These are phyloP conservation scores for Polychaeton citri DNA, from an alignment of 2,329 filamentous ascomycete genomes.

Conservation along the genomic window DNA sequence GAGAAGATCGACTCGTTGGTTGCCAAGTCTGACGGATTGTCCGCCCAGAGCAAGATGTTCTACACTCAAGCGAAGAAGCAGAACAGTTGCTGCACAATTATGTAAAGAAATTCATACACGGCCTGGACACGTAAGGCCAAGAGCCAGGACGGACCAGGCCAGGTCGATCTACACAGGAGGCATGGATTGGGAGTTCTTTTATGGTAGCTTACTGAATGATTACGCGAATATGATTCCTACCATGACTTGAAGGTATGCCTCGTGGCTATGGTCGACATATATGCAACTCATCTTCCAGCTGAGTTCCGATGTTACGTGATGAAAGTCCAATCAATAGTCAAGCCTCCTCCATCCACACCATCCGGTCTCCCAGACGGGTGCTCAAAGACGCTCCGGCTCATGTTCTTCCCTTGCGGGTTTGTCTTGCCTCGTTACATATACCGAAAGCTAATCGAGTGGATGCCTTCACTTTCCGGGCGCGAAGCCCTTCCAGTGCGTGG, in stretches of 20 bases:
- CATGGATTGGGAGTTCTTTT: too few relatives aligned
- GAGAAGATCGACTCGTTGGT: slow-evolving; percentile 94
- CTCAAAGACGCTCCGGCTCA: background rate
- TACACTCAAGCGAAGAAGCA: slow-evolving; percentile 60
- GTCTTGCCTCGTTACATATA: background rate
- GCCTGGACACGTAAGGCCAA: too few relatives aligned
- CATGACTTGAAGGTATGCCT: too few relatives aligned
- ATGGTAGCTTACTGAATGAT: too few relatives aligned
- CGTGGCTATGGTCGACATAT: too few relatives aligned
- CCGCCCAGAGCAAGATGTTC: slow-evolving; percentile 93
- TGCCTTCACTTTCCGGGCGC: background rate
- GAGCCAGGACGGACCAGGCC: too few relatives aligned
- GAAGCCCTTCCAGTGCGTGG: background rate
- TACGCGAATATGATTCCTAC: too few relatives aligned
- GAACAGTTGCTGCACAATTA: slow-evolving; percentile 46
- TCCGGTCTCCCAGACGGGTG: background rate
- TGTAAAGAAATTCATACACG: slow-evolving; percentile 30
- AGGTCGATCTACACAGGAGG: too few relatives aligned
- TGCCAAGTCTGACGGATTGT: slow-evolving; percentile 82
- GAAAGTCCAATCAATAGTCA: background rate
- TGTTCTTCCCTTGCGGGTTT: background rate
- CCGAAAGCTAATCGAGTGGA: background rate
- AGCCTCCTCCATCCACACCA: background rate
- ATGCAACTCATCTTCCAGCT: too few relatives aligned
- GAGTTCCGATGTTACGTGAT: too few relatives aligned